These are phyloP conservation scores for Echium plantagineum DNA, from an alignment of 257 asterid genomes.

Conservation along the genomic window DNA sequence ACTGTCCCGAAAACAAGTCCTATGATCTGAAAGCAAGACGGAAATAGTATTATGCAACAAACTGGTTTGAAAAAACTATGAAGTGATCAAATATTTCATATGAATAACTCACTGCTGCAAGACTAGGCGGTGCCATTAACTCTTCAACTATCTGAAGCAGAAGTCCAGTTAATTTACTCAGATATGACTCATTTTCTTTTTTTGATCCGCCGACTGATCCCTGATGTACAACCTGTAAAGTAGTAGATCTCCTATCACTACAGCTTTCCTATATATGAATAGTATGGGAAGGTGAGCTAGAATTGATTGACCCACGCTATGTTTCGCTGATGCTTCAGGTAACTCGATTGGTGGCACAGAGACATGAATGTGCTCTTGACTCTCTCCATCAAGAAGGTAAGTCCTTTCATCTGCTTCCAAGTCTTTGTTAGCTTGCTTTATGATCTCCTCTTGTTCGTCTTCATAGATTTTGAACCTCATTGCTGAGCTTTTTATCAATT, in stretches of 20 bases:
- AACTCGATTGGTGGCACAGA: background rate
- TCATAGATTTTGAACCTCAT: constrained; percentile 19
- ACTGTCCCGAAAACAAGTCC: constrained; percentile 70
- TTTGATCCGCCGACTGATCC: constrained; percentile 6
- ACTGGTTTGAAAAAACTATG: too few relatives aligned
- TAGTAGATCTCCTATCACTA: background rate
- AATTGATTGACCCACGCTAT: constrained; percentile 15
- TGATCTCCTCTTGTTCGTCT: constrained; percentile 18
- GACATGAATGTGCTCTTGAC: constrained; percentile 6
- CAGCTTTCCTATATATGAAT: background rate
- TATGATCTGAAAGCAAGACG: constrained; percentile 27
- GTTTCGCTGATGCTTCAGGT: constrained; percentile 4
- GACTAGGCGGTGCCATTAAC: constrained; percentile 46
- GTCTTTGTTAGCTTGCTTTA: constrained; percentile 41
- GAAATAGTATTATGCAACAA: background rate
- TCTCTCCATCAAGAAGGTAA: constrained; percentile 24
- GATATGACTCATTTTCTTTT: constrained; percentile 5
- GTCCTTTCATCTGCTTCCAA: constrained; percentile 31
- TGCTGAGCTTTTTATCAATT: constrained; percentile 46
- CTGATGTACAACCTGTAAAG: background rate
- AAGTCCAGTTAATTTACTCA: constrained; percentile 16
- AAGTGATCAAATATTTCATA: background rate
- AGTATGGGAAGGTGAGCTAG: background rate
- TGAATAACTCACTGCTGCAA: constrained; percentile 39
- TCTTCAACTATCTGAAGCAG: constrained; percentile 36